Base-by-base conservation (phyloP, 2,329 filamentous ascomycete genomes). In the Phaeoacremonium minimum region DNA sequence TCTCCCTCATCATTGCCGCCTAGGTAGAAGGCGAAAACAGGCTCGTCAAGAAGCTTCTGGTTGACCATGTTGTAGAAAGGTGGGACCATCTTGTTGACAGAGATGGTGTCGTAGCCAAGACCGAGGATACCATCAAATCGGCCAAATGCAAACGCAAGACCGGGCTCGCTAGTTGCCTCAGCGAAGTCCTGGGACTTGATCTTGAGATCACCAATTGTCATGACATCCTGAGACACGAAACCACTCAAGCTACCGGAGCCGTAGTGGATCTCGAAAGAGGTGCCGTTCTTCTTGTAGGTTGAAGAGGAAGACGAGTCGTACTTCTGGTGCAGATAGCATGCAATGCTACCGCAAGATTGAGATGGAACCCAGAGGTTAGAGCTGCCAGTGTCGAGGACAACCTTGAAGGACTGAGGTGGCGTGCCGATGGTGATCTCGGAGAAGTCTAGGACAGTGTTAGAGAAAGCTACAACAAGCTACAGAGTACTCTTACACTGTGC, bases 321-420 rank as follows among this genome's bases (percentile, higher is more conserved):
- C 72, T 94, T 98, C 66, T 68, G 82, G 76, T 98, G 93, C 42
- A 98, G 81, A 69, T 91, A 98, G 79, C 93, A 98, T 47, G 93
- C 94, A 58, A 98, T 98, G 58, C 90, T 96, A 58, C 78, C 83
- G 66, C 94, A 98, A 58, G 88, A 75, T 39, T 79, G 73, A 16
- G 90, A 95, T 28, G 94, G 94, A 42, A 98, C 90, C 94, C 94
- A 98, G 46, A 98, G 79, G 75, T 98, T 98, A 63, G 93, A 97
- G 76, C 89, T 96, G 55, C 93, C 93, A 18, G 93, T 98, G 65
- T 98, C 93, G 47, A 98, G 84, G 47, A 98, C 85, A 50, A 98
- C 94, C 79, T 98, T 98, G 82, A 98, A 98, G 51, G 70, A 76
- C 72, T 98, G 93, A 20, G 93, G 83, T 48, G 93, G 93, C 33